Base-by-base conservation (phyloP, 768 basidiomycete species). In the Hypholoma sublateritium region DNA sequence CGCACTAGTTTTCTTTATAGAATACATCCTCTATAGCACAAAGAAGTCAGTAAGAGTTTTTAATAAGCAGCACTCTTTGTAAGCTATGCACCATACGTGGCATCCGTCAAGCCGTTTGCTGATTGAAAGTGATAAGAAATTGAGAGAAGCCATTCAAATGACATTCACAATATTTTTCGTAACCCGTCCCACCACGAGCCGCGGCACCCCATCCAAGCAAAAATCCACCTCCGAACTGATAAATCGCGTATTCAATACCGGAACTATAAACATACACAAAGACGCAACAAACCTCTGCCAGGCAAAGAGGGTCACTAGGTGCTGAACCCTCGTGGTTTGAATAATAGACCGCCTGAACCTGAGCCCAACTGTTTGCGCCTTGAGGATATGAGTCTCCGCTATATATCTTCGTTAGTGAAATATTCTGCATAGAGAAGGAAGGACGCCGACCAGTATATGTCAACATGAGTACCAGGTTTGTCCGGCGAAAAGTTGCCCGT, bases 321-420 rank as follows among this genome's bases (percentile, higher is more conserved):
- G 78, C 80, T 13, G 72, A 74, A 1, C 73, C 72, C 50, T 73
- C 61, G 55, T 80, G 79, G 24, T 69, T 69, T 11, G 78, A 78
- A 60, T 75, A 77, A 57, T 81, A 82, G 7, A 80, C 72, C 5
- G 79, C 62, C 50, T 80, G 79, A 1, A 80, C 79, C 66, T 81
- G 78, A 6, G 77, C 72, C 80, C 80, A 81, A 37, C 72, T 72
- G 42, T 72, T 77, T 13, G 69, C 50, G 24, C 80, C 80, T 64
- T 80, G 79, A 16, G 80, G 80, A 58, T 82, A 82, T 1, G 79
- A 80, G 59, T 82, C 80, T 6, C 77, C 80, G 61, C 80, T 81
- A 43, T 1, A 59, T 1, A 48, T n/a, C 24, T 24, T 28, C 8
- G 24, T 24, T 52, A 22, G 16, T 51, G 9, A 19, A 14, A 28